phyloP scores from a whole-genome alignment of 768 basidiomycete species.

The Hortiboletus flavorubellus region DNA sequence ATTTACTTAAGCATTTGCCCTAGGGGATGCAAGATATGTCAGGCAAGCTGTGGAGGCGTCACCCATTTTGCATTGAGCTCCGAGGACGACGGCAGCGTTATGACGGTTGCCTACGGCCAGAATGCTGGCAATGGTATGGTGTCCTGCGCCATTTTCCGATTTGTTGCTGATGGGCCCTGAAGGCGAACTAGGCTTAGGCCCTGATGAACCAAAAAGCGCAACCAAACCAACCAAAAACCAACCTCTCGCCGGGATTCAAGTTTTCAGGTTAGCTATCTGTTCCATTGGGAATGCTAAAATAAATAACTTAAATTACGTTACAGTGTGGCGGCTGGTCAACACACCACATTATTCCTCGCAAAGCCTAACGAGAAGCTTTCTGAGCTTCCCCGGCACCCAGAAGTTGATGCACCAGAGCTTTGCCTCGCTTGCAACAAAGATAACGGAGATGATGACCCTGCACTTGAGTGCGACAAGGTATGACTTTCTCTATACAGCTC shows the following conservation, averaged over 20 bases:
- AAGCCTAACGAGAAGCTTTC: conserved; percentile 69
- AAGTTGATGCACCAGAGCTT: conserved; percentile 60
- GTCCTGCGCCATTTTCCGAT: not conserved
- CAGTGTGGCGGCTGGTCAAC: conserved; percentile 83
- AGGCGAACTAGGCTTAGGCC: conserved; percentile 81
- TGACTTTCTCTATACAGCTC: not conserved
- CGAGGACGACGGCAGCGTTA: conserved; percentile 69
- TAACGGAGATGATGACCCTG: conserved; percentile 65
- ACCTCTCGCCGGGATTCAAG: conserved; percentile 73
- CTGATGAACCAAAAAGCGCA: conserved; percentile 79
- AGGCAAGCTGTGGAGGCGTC: conserved; percentile 77
- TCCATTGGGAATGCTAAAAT: not conserved
- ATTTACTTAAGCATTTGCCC: not conserved
- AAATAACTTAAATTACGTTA: not conserved
- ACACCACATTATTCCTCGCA: conserved; percentile 82
- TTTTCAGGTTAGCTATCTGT: conserved; percentile 59
- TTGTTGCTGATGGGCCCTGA: not conserved
- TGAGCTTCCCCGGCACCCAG: conserved; percentile 81
- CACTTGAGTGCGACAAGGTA: conserved; percentile 91
- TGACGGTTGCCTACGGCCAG: conserved; percentile 86
- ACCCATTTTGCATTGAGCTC: conserved; percentile 80
- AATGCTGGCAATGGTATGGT: conserved; percentile 75
- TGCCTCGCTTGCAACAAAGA: conserved; percentile 75
- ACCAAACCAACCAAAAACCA: conserved; percentile 75
- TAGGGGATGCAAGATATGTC: conserved; percentile 76